A percentile compares a stretch with the other conserved stretches of the same genome.
phyloP scores from a whole-genome alignment of 345 rosid species.

The Melastoma malabathricum region DNA sequence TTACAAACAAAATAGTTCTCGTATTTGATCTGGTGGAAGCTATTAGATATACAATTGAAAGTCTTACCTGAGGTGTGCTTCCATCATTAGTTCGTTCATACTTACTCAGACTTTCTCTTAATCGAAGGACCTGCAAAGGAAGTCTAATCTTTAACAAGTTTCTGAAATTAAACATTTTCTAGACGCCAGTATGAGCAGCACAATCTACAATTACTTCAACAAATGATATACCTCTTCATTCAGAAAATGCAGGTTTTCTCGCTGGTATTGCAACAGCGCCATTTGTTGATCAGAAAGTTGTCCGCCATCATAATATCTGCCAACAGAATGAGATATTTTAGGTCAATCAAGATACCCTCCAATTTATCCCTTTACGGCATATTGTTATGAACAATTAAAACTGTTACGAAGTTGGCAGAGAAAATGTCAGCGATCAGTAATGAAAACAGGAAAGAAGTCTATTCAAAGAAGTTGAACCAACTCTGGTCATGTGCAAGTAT shows the following conservation, averaged over 20 bases:
- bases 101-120: conserved; percentile 89
- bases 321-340: conserved; percentile 1
- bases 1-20: background rate
- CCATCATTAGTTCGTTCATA: conserved; percentile 80
- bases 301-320: conserved; percentile 61
- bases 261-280: conserved; percentile 92
- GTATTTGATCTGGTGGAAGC: background rate
- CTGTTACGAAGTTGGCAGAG: no score
- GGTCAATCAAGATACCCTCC: background rate
- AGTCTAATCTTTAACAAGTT: background rate
- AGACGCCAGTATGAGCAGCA: background rate
- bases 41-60: background rate
- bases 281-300: conserved; percentile 94
- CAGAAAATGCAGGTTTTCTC: conserved; percentile 90
- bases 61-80: conserved; percentile 69
- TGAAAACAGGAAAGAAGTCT: no score
- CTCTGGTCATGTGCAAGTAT: background rate
- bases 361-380: background rate
- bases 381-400: background rate
- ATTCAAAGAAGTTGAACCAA: no score
- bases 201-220: background rate
- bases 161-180: conserved; percentile 1
- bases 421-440: no score
- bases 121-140: conserved; percentile 54
- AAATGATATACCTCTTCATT: conserved; percentile 64